Evolutionary conservation across 2,329 filamentous ascomycete genomes (phyloP), one percentile per base, ranked within the genome.

Genomic region (Alternaria consortialis): DNA sequence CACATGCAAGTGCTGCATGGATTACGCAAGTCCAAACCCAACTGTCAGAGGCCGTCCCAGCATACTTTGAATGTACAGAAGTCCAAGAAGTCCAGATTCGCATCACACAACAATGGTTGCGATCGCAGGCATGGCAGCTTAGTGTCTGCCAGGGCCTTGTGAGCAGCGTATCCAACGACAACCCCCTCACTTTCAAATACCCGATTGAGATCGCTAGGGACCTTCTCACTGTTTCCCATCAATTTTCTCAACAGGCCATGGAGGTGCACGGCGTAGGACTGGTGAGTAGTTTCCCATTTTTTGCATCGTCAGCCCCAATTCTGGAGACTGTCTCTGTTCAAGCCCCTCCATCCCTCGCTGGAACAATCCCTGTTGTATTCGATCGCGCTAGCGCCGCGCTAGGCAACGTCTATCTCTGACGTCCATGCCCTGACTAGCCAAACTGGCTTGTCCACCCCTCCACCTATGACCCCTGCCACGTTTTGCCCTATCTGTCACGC

Each of bases 201-300:
- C 87, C 87, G 0, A 82, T 89, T 29, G 83, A 87, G 37, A 87
- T 89, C n/a, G 87, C 87, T 0, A 80, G 86, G 48, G 86, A 87
- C 50, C 82, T 88, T 1, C 80, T 87, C 0, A 77, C 79, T 12
- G 87, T 94, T 78, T 89, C 90, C 5, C 87, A 88, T 15, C 87
- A 90, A 54, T 90, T 95, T 71, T 89, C 90, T 0, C 87, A 87
- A 36, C 85, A 89, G 66, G 88, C 88, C 43, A 89, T 93, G 82
- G 91, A 94, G 65, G 82, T 94, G 3, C 84, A 94, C 66, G 90
- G 90, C 17, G 86, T 91, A 39, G 90, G 90, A 27, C 77, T 96
- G 78, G 90, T 92, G 80, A 77, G 88, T 82, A 51, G 42, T 46
- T 47, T 29, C 52, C 42, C 48, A 63, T 63, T 60, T 63, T 61